Evolutionary conservation across 805 yeast genomes (phyloP).

Genomic region (Ogataea minuta): DNA sequence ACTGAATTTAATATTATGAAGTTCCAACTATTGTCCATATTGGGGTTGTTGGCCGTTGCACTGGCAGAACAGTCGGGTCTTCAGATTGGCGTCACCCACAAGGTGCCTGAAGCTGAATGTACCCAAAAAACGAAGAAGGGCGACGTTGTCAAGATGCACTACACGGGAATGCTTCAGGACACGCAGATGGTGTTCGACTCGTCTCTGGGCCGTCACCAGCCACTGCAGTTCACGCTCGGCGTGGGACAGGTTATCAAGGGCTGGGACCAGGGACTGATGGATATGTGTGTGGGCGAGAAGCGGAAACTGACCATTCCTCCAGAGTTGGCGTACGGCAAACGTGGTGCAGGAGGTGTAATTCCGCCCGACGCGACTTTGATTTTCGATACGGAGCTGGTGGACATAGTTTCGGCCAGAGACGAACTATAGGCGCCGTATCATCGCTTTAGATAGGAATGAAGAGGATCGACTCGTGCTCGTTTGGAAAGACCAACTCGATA

Average conservation of each 20-base stretch:
- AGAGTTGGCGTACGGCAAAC: constrained; percentile 69
- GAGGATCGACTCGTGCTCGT: constrained; percentile 18
- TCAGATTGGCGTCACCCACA: constrained; percentile 43
- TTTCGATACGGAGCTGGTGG: constrained; percentile 65
- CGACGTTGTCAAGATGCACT: constrained; percentile 72
- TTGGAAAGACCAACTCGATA: constrained; percentile 21
- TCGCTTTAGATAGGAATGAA: constrained; percentile 17
- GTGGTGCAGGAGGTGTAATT: constrained; percentile 66
- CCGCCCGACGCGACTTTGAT: constrained; percentile 75
- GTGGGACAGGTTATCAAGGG: constrained; percentile 79
- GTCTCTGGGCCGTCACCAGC: constrained; percentile 60
- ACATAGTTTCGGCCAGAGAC: constrained; percentile 35
- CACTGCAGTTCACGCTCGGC: constrained; percentile 74
- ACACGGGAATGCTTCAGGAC: constrained; percentile 65
- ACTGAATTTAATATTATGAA: constrained; percentile 2
- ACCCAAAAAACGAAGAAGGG: constrained; percentile 56
- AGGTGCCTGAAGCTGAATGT: constrained; percentile 54
- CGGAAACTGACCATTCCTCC: constrained; percentile 80
- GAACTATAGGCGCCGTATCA: constrained; percentile 19
- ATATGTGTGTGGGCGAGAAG: constrained; percentile 88
- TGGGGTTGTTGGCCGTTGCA: constrained; percentile 2
- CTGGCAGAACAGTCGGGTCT: constrained; percentile 8
- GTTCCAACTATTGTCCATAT: constrained; percentile 3
- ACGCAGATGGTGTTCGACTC: constrained; percentile 71
- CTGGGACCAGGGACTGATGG: constrained; percentile 83